A percentile compares a stretch with the other conserved stretches of the same genome.
Evolutionary conservation across 2,329 filamentous ascomycete species (phyloP).

Genomic region (Pezicula rhizophila): DNA sequence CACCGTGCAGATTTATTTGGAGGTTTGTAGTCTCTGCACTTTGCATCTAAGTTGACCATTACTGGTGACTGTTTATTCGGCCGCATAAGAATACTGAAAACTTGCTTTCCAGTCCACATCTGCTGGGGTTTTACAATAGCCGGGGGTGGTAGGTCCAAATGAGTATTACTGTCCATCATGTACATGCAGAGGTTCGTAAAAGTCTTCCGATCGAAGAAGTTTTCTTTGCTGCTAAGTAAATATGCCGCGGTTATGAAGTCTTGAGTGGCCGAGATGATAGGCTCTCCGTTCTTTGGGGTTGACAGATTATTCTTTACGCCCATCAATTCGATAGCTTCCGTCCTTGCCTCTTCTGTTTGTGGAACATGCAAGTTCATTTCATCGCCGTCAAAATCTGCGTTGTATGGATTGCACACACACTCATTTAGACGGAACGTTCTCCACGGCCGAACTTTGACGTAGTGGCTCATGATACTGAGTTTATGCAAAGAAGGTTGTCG

Average conservation of each 20-base stretch:
- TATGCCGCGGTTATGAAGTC: conserved; percentile 98
- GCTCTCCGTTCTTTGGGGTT: conserved; percentile 95
- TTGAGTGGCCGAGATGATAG: conserved; percentile 97
- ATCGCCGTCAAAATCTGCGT: conserved; percentile 97
- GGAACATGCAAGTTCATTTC: conserved; percentile 99
- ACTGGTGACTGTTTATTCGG: conserved; percentile 81
- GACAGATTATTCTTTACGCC: conserved; percentile 94
- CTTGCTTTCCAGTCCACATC: conserved; percentile 94
- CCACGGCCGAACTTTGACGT: conserved; percentile 88
- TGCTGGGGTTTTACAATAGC: conserved; percentile 78
- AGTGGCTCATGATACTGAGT: conserved; percentile 95
- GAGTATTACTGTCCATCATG: conserved; percentile 78
- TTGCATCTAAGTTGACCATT: conserved; percentile 85
- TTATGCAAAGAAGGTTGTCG: conserved; percentile 97
- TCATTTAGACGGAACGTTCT: conserved; percentile 95
- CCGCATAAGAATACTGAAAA: conserved; percentile 87
- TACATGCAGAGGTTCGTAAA: conserved; percentile 89
- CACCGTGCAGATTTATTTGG: conserved; percentile 35
- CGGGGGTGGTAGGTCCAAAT: conserved; percentile 80
- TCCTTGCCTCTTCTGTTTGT: conserved; percentile 92
- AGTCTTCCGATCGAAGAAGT: conserved; percentile 81
- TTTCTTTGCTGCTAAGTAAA: conserved; percentile 83
- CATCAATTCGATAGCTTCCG: conserved; percentile 95
- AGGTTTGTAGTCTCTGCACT: conserved; percentile 73
- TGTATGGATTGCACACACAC: conserved; percentile 97